Evolutionary conservation across 2,329 filamentous ascomycete genomes (phyloP).

Genomic region (Fusarium scirpi): DNA sequence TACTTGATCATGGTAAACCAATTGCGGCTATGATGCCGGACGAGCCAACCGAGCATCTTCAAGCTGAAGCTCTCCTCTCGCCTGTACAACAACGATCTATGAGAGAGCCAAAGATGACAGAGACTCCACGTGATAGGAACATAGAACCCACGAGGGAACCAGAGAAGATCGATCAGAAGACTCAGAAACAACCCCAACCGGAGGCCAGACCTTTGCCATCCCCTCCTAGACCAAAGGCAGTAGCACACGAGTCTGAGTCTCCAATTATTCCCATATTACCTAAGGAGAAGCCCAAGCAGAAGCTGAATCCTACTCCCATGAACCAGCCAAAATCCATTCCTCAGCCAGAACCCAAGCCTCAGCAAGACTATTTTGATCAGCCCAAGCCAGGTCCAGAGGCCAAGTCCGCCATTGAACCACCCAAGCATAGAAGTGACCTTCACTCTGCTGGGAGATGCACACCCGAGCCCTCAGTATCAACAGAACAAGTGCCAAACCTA

Average conservation of each 20-base stretch:
- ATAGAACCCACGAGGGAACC: neutral
- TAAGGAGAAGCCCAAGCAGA: neutral
- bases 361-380: neutral
- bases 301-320: neutral
- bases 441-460: neutral
- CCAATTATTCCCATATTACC: neutral
- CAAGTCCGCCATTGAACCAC: neutral
- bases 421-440: neutral
- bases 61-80: neutral
- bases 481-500: neutral
- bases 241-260: neutral
- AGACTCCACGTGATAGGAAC: neutral
- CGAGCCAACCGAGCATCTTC: neutral
- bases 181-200: neutral
- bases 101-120: neutral
- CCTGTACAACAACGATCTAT: neutral
- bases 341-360: neutral
- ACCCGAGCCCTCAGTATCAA: neutral
- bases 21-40: neutral
- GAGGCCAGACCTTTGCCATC: constrained; percentile 3
- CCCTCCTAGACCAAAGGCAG: neutral
- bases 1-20: neutral
- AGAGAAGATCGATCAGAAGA: neutral
- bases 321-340: neutral
- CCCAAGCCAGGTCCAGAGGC: neutral